phyloP scores from a whole-genome alignment of 345 rosid genomes.

The Salix exigua region DNA sequence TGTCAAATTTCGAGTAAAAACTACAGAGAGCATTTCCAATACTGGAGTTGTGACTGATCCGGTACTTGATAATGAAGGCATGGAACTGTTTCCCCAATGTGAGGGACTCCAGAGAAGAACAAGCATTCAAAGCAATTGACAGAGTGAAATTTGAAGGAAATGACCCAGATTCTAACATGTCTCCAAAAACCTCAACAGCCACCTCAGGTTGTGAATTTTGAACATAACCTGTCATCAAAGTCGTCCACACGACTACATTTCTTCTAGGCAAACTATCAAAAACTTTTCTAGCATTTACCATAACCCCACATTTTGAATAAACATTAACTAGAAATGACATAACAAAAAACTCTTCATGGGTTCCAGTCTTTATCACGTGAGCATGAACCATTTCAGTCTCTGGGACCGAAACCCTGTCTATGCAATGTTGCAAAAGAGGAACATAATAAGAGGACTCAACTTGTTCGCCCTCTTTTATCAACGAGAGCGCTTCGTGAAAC shows the following conservation, averaged over 20 bases:
- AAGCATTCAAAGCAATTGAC: constrained; percentile 46
- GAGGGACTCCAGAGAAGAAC: constrained; percentile 31
- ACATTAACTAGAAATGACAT: constrained; percentile 46
- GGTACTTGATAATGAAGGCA: constrained; percentile 44
- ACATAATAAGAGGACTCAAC: constrained; percentile 33
- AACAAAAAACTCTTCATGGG: constrained; percentile 28
- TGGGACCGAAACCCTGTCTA: constrained; percentile 31
- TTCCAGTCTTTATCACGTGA: constrained; percentile 46
- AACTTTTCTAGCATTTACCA: constrained; percentile 35
- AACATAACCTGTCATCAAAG: constrained; percentile 45
- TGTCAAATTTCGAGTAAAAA: constrained; percentile 47
- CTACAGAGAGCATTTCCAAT: constrained; percentile 61
- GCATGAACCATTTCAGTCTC: constrained; percentile 38
- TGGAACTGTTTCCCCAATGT: constrained; percentile 52
- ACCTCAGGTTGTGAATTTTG: constrained; percentile 40
- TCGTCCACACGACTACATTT: constrained; percentile 44
- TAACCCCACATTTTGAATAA: constrained; percentile 46
- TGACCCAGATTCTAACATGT: constrained; percentile 23
- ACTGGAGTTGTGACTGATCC: constrained; percentile 36
- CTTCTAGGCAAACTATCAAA: constrained; percentile 32
- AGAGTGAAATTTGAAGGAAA: constrained; percentile 48
- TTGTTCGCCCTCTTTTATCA: constrained; percentile 21
- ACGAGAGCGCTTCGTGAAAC: constrained; percentile 34
- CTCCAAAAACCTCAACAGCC: constrained; percentile 35
- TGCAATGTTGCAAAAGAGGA: constrained; percentile 49